A percentile compares a stretch with the other conserved stretches of the same genome.
Evolutionary conservation across 75 land plant species (phyloP).

Genomic region (Cunninghamia lanceolata): DNA sequence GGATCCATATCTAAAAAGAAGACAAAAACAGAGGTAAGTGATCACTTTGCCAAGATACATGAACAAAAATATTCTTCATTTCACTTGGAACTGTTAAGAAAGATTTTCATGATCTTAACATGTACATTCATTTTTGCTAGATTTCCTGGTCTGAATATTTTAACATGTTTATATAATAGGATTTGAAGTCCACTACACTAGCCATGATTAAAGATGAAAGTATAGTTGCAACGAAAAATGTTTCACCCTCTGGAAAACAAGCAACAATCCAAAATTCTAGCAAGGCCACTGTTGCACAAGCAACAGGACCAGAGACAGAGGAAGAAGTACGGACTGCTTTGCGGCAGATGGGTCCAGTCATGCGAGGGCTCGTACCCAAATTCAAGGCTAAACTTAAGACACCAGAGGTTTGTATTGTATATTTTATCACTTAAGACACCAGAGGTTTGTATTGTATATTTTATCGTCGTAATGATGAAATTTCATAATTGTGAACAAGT

Average conservation of each 20-base stretch:
- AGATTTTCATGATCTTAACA: neutral
- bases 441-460: slow-evolving; percentile 47
- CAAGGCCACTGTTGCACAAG: slow-evolving; percentile 24
- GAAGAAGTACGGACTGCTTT: slow-evolving; percentile 87
- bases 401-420: slow-evolving; percentile 46
- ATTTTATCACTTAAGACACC: slow-evolving; percentile 27
- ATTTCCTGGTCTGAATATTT: too few species aligned
- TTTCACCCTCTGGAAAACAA: slow-evolving; percentile 30
- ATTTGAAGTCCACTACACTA: too few species aligned
- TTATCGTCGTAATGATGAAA: neutral
- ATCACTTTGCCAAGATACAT: neutral
- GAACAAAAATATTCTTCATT: too few species aligned
- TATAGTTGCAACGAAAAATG: slow-evolving; percentile 18
- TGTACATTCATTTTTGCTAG: too few species aligned
- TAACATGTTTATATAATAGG: too few species aligned
- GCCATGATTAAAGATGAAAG: slow-evolving; percentile 49
- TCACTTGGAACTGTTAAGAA: neutral
- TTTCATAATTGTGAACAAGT: neutral
- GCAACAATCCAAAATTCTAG: slow-evolving; percentile 26
- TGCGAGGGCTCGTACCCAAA: slow-evolving; percentile 81
- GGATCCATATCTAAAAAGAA: slow-evolving; percentile 59
- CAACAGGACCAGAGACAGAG: slow-evolving; percentile 70
- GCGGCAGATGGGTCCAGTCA: slow-evolving; percentile 54
- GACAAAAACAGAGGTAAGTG: slow-evolving; percentile 53
- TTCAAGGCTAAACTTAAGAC: slow-evolving; percentile 70